Evolutionary conservation across 805 yeast genomes (phyloP).

Genomic region (Yarrowia sp.): DNA sequence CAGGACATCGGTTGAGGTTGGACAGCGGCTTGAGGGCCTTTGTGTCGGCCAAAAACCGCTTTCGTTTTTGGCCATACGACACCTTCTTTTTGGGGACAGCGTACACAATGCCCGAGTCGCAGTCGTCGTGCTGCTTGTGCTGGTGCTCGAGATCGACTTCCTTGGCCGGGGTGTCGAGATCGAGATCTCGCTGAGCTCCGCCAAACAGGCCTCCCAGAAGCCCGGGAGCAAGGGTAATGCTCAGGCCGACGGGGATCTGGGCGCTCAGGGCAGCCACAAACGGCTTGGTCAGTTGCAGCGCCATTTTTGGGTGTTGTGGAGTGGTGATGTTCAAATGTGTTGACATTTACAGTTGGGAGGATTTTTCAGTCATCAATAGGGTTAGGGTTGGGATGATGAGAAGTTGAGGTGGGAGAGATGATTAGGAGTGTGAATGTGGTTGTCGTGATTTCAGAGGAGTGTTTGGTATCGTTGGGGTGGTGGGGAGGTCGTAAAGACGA

Average conservation of each 20-base stretch:
- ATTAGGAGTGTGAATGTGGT: background rate
- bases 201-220: conserved; percentile 25
- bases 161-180: conserved; percentile 9
- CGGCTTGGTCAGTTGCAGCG: conserved; percentile 34
- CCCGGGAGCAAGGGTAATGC: conserved; percentile 28
- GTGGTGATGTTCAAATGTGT: background rate
- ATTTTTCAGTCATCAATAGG: conserved; percentile 12
- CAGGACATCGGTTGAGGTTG: conserved; percentile 88
- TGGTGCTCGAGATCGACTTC: conserved; percentile 20
- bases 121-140: conserved; percentile 20
- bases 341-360: conserved; percentile 14
- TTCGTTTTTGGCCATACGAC: conserved; percentile 85
- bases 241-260: conserved; percentile 29
- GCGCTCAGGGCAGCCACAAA: conserved; percentile 34
- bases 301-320: conserved; percentile 1
- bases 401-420: background rate
- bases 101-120: conserved; percentile 66
- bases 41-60: conserved; percentile 78
- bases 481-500: background rate
- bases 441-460: background rate
- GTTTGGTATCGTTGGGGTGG: background rate
- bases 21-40: conserved; percentile 79
- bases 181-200: conserved; percentile 14
- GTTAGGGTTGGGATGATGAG: background rate
- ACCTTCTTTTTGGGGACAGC: conserved; percentile 96